Conservation (phyloP, 345 rosid genomes). For the Geranium rotundifolium region DNA sequence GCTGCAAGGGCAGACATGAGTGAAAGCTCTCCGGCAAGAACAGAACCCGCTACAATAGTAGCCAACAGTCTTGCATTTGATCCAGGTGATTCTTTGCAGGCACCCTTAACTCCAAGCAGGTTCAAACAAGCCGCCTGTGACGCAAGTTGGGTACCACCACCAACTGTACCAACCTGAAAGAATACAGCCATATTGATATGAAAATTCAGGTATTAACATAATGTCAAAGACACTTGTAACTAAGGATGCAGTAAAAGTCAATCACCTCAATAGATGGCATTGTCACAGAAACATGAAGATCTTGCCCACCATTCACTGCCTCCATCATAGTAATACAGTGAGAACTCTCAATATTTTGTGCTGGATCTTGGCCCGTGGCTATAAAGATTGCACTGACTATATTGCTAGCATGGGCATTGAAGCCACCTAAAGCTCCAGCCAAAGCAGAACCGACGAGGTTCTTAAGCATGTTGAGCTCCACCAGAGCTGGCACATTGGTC, state of each 20-base stretch:
- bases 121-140: slow-evolving; percentile 66
- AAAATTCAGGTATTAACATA: not conserved
- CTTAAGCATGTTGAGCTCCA: slow-evolving; percentile 71
- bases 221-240: not conserved
- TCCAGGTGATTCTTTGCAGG: slow-evolving; percentile 48
- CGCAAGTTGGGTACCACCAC: slow-evolving; percentile 73
- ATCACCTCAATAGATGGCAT: slow-evolving; percentile 67
- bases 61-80: slow-evolving; percentile 53
- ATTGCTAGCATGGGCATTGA: slow-evolving; percentile 76
- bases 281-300: slow-evolving; percentile 57
- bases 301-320: slow-evolving; percentile 50
- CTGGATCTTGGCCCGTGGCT: slow-evolving; percentile 65
- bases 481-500: slow-evolving; percentile 57
- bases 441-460: slow-evolving; percentile 66
- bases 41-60: slow-evolving; percentile 56
- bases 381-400: slow-evolving; percentile 60
- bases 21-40: slow-evolving; percentile 59
- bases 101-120: slow-evolving; percentile 56
- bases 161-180: slow-evolving; percentile 57
- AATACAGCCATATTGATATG: not conserved
- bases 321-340: slow-evolving; percentile 72
- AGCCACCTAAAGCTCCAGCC: slow-evolving; percentile 76
- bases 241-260: not conserved
- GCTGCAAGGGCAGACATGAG: slow-evolving; percentile 70
- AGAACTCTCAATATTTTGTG: slow-evolving; percentile 24